Evolutionary conservation across 225 moss, liverwort and hornwort genomes (phyloP), one percentile per base, ranked within the genome.

Genomic region (Sphagnum contortum): DNA sequence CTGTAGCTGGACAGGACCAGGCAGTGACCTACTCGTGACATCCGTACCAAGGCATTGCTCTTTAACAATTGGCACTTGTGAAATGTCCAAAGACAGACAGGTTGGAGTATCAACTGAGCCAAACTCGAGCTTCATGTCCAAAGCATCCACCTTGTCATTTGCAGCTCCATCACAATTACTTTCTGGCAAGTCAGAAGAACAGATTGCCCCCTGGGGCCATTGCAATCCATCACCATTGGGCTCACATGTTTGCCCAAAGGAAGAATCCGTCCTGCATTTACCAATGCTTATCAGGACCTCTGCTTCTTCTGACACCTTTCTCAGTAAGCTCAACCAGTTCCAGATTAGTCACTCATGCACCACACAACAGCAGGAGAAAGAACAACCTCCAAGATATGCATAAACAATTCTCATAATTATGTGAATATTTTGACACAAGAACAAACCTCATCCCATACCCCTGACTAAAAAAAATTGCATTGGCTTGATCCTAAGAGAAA

Each of bases 161-260:
- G 29, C 29, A 29, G 29, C 29, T 29, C 29, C 29, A 29, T 29
- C 29, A 29, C 29, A 29, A 29, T 78, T 71, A 44, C 77, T 59
- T 66, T 68, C 77, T 48, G 72, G 67, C 71, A 77, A 68, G 54
- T 66, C 69, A 58, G 83, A 73, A 73, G 86, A 83, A 47, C 83
- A 83, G 61, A 73, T 73, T 55, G 83, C 76, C 64, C 76, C 73
- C 29, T 29, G 29, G 68, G 67, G 80, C 87, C 82, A 83, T 56
- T 83, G 80, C 80, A 83, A 66, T n/a, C 77, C 75, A 63, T 80
- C 76, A 51, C 71, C 64, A 13, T 65, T 59, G 12, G 64, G 63
- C 50, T 62, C 70, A 47, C 48, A 9, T 10, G 53, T 75, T 50
- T 69, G 70, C 49, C 80, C 80, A 65, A 78, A 87, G 67, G 71